Percentiles rank a stretch among this genome's conserved stretches.
These are phyloP conservation scores for Penicillium sp. DNA, from an alignment of 2,329 filamentous ascomycete species.

Conservation along the genomic window DNA sequence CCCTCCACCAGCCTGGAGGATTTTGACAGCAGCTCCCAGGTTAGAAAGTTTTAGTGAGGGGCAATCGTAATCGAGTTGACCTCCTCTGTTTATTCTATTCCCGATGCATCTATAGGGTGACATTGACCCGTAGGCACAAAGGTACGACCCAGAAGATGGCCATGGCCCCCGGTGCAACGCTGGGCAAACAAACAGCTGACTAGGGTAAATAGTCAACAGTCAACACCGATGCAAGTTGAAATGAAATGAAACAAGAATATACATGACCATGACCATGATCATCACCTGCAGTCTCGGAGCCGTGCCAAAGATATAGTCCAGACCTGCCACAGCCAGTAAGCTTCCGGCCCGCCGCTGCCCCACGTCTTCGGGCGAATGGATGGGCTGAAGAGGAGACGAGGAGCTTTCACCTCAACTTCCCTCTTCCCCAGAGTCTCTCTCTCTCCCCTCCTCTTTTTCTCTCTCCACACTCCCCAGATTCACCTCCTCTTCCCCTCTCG, in stretches of 20 bases:
- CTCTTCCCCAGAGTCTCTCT: constrained; percentile 5
- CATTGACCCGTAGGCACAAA: not conserved
- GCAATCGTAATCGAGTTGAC: not conserved
- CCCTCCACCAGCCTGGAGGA: no score
- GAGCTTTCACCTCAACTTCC: constrained; percentile 1
- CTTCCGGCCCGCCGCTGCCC: constrained; percentile 9
- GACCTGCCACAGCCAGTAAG: constrained; percentile 6
- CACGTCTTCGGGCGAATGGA: constrained; percentile 14
- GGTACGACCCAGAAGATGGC: not conserved
- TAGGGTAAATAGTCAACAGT: not conserved
- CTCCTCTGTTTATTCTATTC: not conserved
- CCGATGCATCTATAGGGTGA: constrained; percentile 1
- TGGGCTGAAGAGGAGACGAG: not conserved
- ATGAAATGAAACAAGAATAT: not conserved
- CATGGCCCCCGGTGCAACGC: not conserved
- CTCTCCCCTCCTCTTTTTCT: constrained; percentile 3
- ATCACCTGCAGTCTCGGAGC: no score
- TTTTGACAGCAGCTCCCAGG: no score
- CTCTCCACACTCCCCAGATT: not conserved
- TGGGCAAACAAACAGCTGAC: not conserved
- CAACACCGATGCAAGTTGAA: not conserved
- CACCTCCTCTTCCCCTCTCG: not conserved
- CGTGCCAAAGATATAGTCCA: constrained; percentile 1
- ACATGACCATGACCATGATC: no score
- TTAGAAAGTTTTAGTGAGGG: not conserved